Percentiles rank a stretch among this genome's conserved stretches.
These are phyloP conservation scores for Blastomyces parvus DNA, from an alignment of 2,329 filamentous ascomycete genomes.

Conservation along the genomic window DNA sequence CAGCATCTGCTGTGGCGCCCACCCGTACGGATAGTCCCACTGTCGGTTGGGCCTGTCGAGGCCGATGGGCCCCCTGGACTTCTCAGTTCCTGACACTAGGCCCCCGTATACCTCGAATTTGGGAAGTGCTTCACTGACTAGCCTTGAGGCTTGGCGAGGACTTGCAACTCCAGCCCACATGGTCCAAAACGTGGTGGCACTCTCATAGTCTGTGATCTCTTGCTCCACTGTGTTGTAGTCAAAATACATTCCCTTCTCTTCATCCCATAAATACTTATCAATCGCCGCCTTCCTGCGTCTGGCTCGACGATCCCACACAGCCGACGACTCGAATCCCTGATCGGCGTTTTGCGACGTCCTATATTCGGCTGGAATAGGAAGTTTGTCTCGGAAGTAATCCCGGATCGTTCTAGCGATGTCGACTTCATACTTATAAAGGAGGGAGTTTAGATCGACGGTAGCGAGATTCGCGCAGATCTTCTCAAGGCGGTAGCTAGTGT, in stretches of 20 bases:
- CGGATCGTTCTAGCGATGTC: slow-evolving; percentile 86
- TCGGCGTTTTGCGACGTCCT: slow-evolving; percentile 56
- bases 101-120: slow-evolving; percentile 83
- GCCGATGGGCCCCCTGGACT: slow-evolving; percentile 71
- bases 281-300: slow-evolving; percentile 75
- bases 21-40: slow-evolving; percentile 97
- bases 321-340: slow-evolving; percentile 68
- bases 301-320: slow-evolving; percentile 81
- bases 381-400: slow-evolving; percentile 69
- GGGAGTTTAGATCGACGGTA: slow-evolving; percentile 87
- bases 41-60: slow-evolving; percentile 85
- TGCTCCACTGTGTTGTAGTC: slow-evolving; percentile 86
- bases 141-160: slow-evolving; percentile 71
- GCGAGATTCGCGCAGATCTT: slow-evolving; percentile 78
- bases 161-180: slow-evolving; percentile 89
- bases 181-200: slow-evolving; percentile 90
- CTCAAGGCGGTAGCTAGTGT: slow-evolving; percentile 90
- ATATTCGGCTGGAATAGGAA: slow-evolving; percentile 76
- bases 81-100: slow-evolving; percentile 77
- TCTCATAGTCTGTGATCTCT: slow-evolving; percentile 75
- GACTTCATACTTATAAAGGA: slow-evolving; percentile 93
- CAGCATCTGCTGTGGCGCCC: slow-evolving; percentile 97
- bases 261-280: slow-evolving; percentile 90
- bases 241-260: slow-evolving; percentile 89
- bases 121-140: slow-evolving; percentile 74